Conservation (phyloP, 164 flowering plant species). For the Aristolochia fimbriata region DNA sequence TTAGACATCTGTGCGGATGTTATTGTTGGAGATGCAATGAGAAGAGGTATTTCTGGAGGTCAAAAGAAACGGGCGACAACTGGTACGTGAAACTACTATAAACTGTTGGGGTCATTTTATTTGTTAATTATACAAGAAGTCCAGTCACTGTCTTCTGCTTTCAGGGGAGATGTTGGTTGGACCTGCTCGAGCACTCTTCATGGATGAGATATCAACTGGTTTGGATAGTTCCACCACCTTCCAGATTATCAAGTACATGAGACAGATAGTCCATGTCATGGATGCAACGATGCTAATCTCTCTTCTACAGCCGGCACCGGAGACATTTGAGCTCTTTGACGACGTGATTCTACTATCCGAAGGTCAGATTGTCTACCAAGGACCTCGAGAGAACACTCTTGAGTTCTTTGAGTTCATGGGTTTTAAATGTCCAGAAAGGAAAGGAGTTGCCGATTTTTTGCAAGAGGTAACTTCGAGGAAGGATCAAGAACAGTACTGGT, state of each 20-base stretch:
- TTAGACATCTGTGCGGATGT: conserved; percentile 51
- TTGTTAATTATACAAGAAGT: no score
- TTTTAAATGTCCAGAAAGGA: conserved; percentile 49
- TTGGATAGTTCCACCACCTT: conserved; percentile 59
- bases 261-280: conserved; percentile 53
- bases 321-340: conserved; percentile 47
- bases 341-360: conserved; percentile 50
- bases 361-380: conserved; percentile 47
- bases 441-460: conserved; percentile 50
- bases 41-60: conserved; percentile 59
- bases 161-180: conserved; percentile 62
- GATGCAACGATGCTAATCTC: conserved; percentile 51
- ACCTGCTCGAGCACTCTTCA: conserved; percentile 51
- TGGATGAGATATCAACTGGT: conserved; percentile 67
- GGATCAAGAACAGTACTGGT: conserved; percentile 62
- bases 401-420: conserved; percentile 46
- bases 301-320: conserved; percentile 60
- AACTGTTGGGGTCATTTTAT: neutral
- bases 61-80: conserved; percentile 60
- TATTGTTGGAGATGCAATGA: conserved; percentile 51
- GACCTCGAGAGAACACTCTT: conserved; percentile 36
- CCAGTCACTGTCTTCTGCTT: conserved; percentile 3
- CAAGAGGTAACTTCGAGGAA: conserved; percentile 60
- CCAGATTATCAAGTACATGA: conserved; percentile 45
- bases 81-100: conserved; percentile 22